A percentile compares a stretch with the other conserved stretches of the same genome.
These are phyloP conservation scores for Lachnellula subtilissima DNA, from an alignment of 2,329 filamentous ascomycete genomes.

Conservation along the genomic window DNA sequence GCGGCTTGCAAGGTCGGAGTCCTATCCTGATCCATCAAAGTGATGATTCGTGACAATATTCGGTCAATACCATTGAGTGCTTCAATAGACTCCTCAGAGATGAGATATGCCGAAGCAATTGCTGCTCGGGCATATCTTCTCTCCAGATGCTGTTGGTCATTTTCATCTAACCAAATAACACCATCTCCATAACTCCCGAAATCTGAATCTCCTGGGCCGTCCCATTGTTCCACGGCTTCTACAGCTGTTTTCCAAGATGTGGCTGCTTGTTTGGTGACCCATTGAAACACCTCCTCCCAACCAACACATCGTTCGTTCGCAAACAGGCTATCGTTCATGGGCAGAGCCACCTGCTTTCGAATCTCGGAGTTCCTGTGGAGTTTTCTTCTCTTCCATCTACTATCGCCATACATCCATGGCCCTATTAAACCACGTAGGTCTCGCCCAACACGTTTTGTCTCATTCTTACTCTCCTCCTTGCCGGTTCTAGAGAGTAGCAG, in stretches of 20 bases:
- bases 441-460: constrained; percentile 42
- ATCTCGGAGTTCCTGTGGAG: constrained; percentile 22
- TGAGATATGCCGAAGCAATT: constrained; percentile 62
- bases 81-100: constrained; percentile 54
- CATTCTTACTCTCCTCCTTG: constrained; percentile 30
- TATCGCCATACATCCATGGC: constrained; percentile 67
- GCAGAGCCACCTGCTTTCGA: constrained; percentile 11
- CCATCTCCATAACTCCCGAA: constrained; percentile 53
- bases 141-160: constrained; percentile 55
- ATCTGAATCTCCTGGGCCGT: constrained; percentile 66
- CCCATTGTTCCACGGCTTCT: constrained; percentile 64
- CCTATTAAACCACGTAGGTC: constrained; percentile 65
- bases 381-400: constrained; percentile 49
- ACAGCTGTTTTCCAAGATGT: constrained; percentile 59
- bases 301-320: constrained; percentile 45
- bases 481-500: constrained; percentile 57
- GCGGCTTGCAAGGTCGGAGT: constrained; percentile 48
- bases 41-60: constrained; percentile 54
- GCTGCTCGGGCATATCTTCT: constrained; percentile 62
- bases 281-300: constrained; percentile 66
- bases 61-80: constrained; percentile 56
- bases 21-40: constrained; percentile 55
- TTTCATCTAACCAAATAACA: constrained; percentile 53
- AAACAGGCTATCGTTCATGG: constrained; percentile 22
- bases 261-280: constrained; percentile 58